These are phyloP conservation scores for Xylaria sp. DNA, from an alignment of 2,329 filamentous ascomycete species.

Conservation along the genomic window DNA sequence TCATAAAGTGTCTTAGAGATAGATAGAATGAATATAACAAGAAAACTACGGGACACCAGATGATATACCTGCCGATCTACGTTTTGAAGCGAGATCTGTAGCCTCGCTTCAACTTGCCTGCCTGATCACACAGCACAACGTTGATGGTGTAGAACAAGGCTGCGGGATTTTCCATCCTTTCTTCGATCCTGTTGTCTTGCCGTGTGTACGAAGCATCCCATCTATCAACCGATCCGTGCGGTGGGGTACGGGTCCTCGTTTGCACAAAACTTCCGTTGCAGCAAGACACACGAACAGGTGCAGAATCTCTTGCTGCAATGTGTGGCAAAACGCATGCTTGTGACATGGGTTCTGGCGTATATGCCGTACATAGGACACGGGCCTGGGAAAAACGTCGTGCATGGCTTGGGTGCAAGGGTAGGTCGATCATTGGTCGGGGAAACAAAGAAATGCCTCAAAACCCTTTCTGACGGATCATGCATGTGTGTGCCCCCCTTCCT, in stretches of 20 bases:
- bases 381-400: constrained; percentile 4
- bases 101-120: constrained; percentile 8
- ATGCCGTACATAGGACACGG: constrained; percentile 6
- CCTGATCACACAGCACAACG: neutral
- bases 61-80: neutral
- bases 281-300: constrained; percentile 5
- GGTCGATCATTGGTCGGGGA: neutral
- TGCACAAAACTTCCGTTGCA: constrained; percentile 15
- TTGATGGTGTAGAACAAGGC: neutral
- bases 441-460: constrained; percentile 34
- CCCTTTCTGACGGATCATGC: constrained; percentile 24
- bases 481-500: constrained; percentile 15
- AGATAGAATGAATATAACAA: neutral
- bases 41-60: neutral
- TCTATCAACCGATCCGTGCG: neutral
- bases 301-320: constrained; percentile 11
- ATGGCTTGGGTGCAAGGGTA: constrained; percentile 17
- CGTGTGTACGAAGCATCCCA: neutral
- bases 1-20: neutral
- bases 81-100: neutral
- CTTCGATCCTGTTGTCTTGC: neutral
- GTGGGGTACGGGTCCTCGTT: constrained; percentile 10
- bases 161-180: constrained; percentile 6
- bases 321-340: neutral
- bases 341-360: constrained; percentile 14